Evolutionary conservation across 345 rosid species (phyloP), one percentile per base, ranked within the genome.

Genomic region (Eucalyptus rudis): DNA sequence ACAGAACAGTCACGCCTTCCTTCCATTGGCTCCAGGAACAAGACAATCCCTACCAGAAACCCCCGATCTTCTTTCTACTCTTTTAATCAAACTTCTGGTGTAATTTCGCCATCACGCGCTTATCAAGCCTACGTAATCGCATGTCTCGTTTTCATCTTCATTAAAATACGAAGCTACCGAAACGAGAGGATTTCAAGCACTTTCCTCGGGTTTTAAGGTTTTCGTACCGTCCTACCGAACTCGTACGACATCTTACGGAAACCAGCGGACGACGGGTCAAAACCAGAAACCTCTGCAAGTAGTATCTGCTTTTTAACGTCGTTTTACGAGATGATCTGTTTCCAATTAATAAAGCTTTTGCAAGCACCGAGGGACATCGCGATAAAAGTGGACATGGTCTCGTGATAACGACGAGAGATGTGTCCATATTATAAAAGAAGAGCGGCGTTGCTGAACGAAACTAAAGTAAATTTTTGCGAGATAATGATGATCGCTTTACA

Each of bases 201-300:
- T 40, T 10, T 11, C 7, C 83, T 40, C 83, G 9, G 40, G 58
- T 58, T 47, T 31, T 59, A 13, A 76, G 64, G 36, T 44, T 87
- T 58, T 59, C 49, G 66, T 33, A 33, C 66, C 29, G 29, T 22
- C 44, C 45, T 17, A 25, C 87, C 27, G 47, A 33, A 19, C 36
- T 20, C 12, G 90, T 89, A 90, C 88, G 86, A 47, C 40, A 2
- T 40, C 33, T 33, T 58, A 84, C 71, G 88, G 91, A 86, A 79
- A 87, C 71, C 89, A 13, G 76, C 84, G 29, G 90, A 45, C 87
- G 50, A 19, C 88, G 10, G n/a, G 89, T 90, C 93, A 91, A 90
- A 36, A 2, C 83, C 83, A 10, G 5, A 76, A 40, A 40, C 47
- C 83, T 71, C 14, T 7, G 27, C 43, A 20, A 40, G 29, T 19